Evolutionary conservation across 1,284 basidiomycete genomes (phyloP).

Genomic region (Pseudozyma hubeiensis): DNA sequence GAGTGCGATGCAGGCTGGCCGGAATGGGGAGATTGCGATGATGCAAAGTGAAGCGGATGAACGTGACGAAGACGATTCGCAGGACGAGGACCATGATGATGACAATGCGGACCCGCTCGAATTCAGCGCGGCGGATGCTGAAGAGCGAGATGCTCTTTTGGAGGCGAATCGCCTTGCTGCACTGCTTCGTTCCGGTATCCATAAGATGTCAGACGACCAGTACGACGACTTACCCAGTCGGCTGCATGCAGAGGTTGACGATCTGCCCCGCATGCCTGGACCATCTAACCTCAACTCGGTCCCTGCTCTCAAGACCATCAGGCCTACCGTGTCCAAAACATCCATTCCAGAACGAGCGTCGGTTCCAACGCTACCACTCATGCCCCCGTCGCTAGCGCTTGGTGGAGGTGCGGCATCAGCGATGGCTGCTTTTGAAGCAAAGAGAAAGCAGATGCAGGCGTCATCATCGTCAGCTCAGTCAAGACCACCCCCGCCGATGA

Average conservation of each 20-base stretch:
- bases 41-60: slow-evolving; percentile 7
- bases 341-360: neutral
- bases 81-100: neutral
- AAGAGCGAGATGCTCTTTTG: slow-evolving; percentile 16
- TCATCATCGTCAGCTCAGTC: neutral
- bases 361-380: slow-evolving; percentile 11
- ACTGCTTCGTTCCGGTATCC: slow-evolving; percentile 18
- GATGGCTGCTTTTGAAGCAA: slow-evolving; percentile 41
- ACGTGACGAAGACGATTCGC: neutral
- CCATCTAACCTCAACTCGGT: neutral
- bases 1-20: neutral
- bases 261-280: slow-evolving; percentile 24
- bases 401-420: slow-evolving; percentile 19
- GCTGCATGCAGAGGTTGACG: neutral
- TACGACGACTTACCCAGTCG: neutral
- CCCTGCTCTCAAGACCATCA: neutral
- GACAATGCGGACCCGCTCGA: neutral
- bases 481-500: neutral
- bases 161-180: slow-evolving; percentile 25
- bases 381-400: slow-evolving; percentile 3
- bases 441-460: slow-evolving; percentile 14
- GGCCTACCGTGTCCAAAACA: neutral
- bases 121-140: slow-evolving; percentile 8
- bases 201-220: slow-evolving; percentile 7
- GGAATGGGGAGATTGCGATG: neutral